A percentile compares a stretch with the other conserved stretches of the same genome.
Conservation (phyloP, 2,329 filamentous ascomycete genomes). For the Thielaviopsis cerberus region DNA sequence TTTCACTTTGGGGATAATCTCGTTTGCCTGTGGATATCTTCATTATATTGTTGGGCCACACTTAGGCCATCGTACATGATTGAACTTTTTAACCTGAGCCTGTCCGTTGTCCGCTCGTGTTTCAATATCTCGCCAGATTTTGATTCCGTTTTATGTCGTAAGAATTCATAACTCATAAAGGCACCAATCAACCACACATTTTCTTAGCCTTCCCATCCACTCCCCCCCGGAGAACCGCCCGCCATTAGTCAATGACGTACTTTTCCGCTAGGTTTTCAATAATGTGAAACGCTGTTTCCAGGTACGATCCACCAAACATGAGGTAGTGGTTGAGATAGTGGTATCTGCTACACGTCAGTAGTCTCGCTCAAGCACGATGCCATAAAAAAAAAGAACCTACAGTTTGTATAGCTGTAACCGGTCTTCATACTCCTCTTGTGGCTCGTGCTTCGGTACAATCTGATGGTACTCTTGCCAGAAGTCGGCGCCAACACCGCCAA, state of each 20-base stretch:
- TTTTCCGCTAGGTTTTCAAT: conserved; percentile 58
- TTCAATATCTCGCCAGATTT: not conserved
- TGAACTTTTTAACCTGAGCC: not conserved
- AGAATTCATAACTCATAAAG: conserved; percentile 4
- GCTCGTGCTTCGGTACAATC: conserved; percentile 62
- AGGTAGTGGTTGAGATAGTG: conserved; percentile 81
- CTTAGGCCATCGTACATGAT: not conserved
- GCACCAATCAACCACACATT: not conserved
- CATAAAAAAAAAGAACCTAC: conserved; percentile 32
- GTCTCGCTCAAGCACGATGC: conserved; percentile 13
- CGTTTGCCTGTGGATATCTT: not conserved
- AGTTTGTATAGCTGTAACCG: conserved; percentile 64
- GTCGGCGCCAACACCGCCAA: conserved; percentile 58
- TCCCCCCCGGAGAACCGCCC: too few relatives aligned
- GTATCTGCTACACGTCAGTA: conserved; percentile 34
- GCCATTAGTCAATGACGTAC: conserved; percentile 32
- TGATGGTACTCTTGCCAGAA: conserved; percentile 66
- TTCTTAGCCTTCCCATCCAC: too few relatives aligned
- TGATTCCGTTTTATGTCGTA: conserved; percentile 1
- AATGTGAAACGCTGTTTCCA: conserved; percentile 55
- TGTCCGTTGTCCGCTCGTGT: not conserved
- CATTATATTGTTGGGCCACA: not conserved
- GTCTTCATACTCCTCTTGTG: conserved; percentile 68
- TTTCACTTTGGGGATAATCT: not conserved
- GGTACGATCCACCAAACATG: conserved; percentile 67